Evolutionary conservation across 2,329 filamentous ascomycete genomes (phyloP), one percentile per base, ranked within the genome.

Genomic region (Aspergillus glaucus): DNA sequence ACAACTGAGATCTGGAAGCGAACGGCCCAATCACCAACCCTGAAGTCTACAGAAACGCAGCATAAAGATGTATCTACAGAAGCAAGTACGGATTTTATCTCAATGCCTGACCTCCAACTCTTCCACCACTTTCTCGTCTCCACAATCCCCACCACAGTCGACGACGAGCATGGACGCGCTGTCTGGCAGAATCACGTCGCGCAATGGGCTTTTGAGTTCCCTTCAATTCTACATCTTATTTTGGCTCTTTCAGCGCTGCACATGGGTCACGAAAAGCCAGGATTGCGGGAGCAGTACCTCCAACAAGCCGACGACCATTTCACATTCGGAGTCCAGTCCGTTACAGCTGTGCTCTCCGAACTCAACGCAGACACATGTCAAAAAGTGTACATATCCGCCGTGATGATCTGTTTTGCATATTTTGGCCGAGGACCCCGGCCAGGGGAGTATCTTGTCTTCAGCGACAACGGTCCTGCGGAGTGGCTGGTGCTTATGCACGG

Each of bases 381-480:
- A 32, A 49, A 53, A 8, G 54, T 68, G 6, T 68, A 68, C 48
- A 62, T 66, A 22, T 57, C 65, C 0, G 58, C 64, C 0, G 53
- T 59, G 9, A 24, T 68, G 41, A 60, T 68, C n/a, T 67, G 64
- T 37, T 54, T 68, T 15, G 55, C 61, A 1, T 67, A 68, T 43
- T 68, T 68, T 15, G 65, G 52, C 1, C 55, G 59, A 8, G 64
- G 66, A 0, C 65, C 65, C 0, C 50, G 53, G 6, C 22, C 37
- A 0, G 64, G 63, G 6, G 64, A 68, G 45, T 68, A 62, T 30
- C 58, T 68, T 4, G 56, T 67, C 1, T 68, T 68, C 44, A 64
- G 61, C 42, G 53, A 59, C 2, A 37, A 28, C 1, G 66, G 65
- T 0, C 51, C 52, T 3, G 55, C 62, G 0, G 65, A 68, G 48